Percentiles rank a stretch among this genome's conserved stretches.
Conservation (phyloP, 441 rosid species). For the Adansonia grandidieri region DNA sequence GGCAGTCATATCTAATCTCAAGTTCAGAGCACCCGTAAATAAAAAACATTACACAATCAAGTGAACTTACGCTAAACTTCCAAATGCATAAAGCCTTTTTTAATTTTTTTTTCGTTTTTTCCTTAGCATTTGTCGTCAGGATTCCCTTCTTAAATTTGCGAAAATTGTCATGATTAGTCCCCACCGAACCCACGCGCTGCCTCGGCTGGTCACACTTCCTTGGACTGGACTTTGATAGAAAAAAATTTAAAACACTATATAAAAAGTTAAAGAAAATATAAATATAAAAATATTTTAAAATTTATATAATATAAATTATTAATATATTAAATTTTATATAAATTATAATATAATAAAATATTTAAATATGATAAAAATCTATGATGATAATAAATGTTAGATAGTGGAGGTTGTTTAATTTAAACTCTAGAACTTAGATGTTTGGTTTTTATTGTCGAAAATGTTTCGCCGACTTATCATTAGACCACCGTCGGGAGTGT, state of each 20-base stretch:
- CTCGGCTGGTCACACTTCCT: neutral
- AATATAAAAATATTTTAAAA: too few relatives aligned
- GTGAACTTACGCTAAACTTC: neutral
- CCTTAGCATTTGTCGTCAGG: conserved; percentile 16
- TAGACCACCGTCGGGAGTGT: neutral
- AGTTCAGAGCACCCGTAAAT: conserved; percentile 8
- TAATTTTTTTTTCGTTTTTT: neutral
- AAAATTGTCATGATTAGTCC: neutral
- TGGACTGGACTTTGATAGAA: too few relatives aligned
- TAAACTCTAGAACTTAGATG: too few relatives aligned
- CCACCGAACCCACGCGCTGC: conserved; percentile 1
- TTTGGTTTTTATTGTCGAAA: neutral
- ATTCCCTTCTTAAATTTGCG: neutral
- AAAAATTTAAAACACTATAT: too few relatives aligned
- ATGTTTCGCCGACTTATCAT: conserved; percentile 15
- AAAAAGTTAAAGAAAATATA: too few relatives aligned
- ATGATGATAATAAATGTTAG: too few relatives aligned
- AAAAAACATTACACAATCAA: conserved; percentile 15
- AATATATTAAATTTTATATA: too few relatives aligned
- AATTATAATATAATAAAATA: too few relatives aligned
- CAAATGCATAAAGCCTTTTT: conserved; percentile 1
- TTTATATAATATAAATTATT: too few relatives aligned
- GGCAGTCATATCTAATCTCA: conserved; percentile 33
- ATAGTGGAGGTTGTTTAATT: neutral
- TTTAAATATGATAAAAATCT: too few relatives aligned